Conservation (phyloP, 495 filamentous ascomycete genomes). For the Astrothelium macrocarpum region DNA sequence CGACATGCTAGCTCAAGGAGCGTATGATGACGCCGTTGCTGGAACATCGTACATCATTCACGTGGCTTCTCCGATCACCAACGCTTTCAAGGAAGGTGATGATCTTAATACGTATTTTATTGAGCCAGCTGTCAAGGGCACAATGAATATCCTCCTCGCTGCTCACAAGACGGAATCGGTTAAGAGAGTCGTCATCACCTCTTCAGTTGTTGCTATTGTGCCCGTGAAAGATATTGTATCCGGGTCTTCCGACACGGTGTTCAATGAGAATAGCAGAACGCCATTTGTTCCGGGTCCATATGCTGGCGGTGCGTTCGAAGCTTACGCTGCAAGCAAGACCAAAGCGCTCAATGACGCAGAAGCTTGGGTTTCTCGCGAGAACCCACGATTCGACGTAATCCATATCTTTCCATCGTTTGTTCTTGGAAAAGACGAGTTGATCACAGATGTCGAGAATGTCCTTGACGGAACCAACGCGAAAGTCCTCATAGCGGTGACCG, state of each 20-base stretch:
- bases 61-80: conserved; percentile 38
- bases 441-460: conserved; percentile 26
- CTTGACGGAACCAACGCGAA: conserved; percentile 13
- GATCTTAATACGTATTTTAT: conserved; percentile 25
- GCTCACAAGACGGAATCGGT: conserved; percentile 29
- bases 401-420: conserved; percentile 40
- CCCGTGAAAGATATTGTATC: conserved; percentile 12
- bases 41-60: conserved; percentile 44
- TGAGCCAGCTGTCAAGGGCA: conserved; percentile 32
- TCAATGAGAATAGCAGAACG: neutral
- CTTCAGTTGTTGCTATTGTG: conserved; percentile 32
- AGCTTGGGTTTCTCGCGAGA: conserved; percentile 32
- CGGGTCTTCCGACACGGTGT: neutral
- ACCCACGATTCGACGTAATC: conserved; percentile 39
- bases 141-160: conserved; percentile 33
- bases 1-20: conserved; percentile 36
- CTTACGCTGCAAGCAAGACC: conserved; percentile 29
- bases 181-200: conserved; percentile 37
- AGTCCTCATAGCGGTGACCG: neutral
- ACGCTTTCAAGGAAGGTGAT: conserved; percentile 13
- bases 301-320: conserved; percentile 19
- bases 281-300: conserved; percentile 8
- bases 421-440: conserved; percentile 37
- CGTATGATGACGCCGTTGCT: conserved; percentile 39
- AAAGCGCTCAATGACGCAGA: conserved; percentile 36